Base-by-base conservation (phyloP, 345 rosid species). In the Noccaea caerulescens region DNA sequence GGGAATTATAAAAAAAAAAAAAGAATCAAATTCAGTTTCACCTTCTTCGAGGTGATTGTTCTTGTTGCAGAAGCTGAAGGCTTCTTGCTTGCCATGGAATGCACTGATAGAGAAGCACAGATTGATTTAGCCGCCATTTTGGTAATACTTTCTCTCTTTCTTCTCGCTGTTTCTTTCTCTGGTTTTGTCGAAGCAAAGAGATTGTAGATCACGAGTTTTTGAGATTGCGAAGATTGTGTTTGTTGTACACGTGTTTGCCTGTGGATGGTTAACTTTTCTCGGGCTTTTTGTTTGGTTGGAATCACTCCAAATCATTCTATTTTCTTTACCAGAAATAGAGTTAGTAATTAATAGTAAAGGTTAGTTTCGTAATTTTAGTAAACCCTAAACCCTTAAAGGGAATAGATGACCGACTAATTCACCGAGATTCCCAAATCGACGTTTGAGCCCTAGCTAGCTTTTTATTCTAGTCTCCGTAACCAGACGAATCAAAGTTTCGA, bases 61-160 rank as follows among this genome's bases (percentile, higher is more conserved):
- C 57, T 89, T 66, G 89, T 49, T 34, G 83, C 58, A 1, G 89
- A 72, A 3, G 80, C 46, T n/a, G 75, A 68, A 43, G 87, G 91
- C 70, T 84, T 88, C 87, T 86, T 86, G 69, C 86, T 69, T 1
- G 89, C 96, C 96, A 91, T 84, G 74, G 88, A 84, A 53, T 80
- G 84, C 50, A 85, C 66, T 8, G 79, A 53, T 49, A 83, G 68
- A 37, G 76, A 73, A 3, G 80, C 72, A 18, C 58, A 78, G 68
- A 80, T 74, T 71, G 62, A 62, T 34, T 72, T 53, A 37, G 81
- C 60, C 69, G 82, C 86, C 89, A 86, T 84, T 45, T 23, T 43
- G 30, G 4, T 46, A 53, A 2, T 3, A 20, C 41, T 50, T 43
- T 39, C 10, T 36, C 27, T 37, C 13, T 13, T 3, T 47, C 10